phyloP scores from a whole-genome alignment of 2,329 filamentous ascomycete genomes.

The Trichoderma guizhouense region DNA sequence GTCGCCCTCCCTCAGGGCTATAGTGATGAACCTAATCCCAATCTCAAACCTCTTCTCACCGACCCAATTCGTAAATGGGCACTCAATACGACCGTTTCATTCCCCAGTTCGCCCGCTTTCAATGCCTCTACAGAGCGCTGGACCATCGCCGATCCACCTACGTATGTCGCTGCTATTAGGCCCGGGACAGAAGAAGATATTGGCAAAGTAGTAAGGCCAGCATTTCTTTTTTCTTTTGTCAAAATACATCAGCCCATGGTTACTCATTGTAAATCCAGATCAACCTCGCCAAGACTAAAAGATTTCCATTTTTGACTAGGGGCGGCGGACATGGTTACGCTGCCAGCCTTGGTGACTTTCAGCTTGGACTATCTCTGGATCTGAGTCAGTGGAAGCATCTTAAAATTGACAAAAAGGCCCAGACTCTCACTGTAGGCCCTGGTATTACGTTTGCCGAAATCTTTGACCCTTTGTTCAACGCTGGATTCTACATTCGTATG shows the following conservation, averaged over 20 bases:
- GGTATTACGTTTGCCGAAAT: slow-evolving; percentile 8
- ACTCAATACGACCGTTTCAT: not conserved
- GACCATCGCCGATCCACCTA: not conserved
- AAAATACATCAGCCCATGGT: too few relatives aligned
- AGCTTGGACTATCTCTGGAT: not conserved
- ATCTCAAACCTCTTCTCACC: not conserved
- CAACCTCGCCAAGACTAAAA: not conserved
- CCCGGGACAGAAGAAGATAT: not conserved
- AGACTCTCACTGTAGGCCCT: slow-evolving; percentile 3
- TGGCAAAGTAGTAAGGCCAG: not conserved
- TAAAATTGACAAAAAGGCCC: not conserved
- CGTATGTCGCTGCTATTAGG: not conserved
- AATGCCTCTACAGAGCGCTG: not conserved
- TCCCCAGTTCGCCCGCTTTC: not conserved
- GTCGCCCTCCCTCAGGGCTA: not conserved
- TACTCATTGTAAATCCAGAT: not conserved
- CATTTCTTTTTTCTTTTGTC: not conserved
- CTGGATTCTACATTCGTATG: slow-evolving; percentile 9
- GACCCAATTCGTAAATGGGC: not conserved
- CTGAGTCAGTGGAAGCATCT: not conserved
- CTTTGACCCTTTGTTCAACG: not conserved
- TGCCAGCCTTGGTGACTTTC: not conserved
- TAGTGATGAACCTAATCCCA: not conserved
- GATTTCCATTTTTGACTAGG: not conserved
- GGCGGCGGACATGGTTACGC: slow-evolving; percentile 3